Conservation (phyloP, 1,284 basidiomycete species). For the Ceratorhiza oryzae-sativae region DNA sequence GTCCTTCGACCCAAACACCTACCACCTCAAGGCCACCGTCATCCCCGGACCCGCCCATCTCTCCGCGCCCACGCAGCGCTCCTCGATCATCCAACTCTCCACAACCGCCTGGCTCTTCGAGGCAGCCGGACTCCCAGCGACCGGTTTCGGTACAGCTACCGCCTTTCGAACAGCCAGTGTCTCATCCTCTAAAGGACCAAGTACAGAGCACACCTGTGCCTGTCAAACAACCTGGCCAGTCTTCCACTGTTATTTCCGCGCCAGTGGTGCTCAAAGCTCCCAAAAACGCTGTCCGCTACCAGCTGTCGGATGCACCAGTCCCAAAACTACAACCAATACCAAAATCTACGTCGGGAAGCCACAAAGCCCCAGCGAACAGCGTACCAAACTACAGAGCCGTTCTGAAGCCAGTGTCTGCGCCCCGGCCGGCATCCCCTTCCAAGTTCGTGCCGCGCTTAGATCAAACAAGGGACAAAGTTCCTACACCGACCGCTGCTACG, state of each 20-base stretch:
- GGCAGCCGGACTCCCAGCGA: background rate
- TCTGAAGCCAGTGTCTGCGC: slow-evolving; percentile 13
- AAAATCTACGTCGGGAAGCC: background rate
- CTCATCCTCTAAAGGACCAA: background rate
- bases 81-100: background rate
- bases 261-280: background rate
- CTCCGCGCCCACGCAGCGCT: background rate
- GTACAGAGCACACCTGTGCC: background rate
- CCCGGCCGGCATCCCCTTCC: slow-evolving; percentile 5
- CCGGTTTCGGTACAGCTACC: background rate
- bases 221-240: background rate
- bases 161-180: background rate
- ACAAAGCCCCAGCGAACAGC: background rate
- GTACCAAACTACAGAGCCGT: slow-evolving; percentile 21
- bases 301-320: slow-evolving; percentile 19
- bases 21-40: too few relatives aligned
- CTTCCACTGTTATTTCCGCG: background rate
- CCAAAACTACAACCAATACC: slow-evolving; percentile 5
- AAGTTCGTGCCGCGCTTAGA: background rate
- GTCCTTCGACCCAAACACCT: background rate
- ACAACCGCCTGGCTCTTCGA: background rate
- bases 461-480: background rate
- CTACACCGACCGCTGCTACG: background rate
- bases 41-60: too few relatives aligned
- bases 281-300: slow-evolving; percentile 11